Percentiles rank a stretch among this genome's conserved stretches.
Evolutionary conservation across 108 stramenopile genomes (phyloP).

Genomic region (Skeletonema menzelii): DNA sequence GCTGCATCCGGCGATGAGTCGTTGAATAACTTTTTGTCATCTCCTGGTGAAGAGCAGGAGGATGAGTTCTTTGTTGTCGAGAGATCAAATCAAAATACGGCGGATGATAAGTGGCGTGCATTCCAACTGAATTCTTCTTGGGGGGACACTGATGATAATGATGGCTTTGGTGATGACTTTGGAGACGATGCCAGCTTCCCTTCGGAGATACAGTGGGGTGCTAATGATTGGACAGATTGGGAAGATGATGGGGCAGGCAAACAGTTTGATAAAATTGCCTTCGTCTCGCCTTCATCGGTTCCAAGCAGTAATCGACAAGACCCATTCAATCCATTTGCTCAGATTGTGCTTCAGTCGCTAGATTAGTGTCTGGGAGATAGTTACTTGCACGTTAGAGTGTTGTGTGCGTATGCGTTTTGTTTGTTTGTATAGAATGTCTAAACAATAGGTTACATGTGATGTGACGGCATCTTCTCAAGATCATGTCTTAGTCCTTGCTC

Average conservation of each 20-base stretch:
- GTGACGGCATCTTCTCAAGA: too few relatives aligned
- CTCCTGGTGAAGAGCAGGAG: not conserved
- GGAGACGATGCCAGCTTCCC: constrained; percentile 1
- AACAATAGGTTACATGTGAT: not conserved
- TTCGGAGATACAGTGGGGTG: constrained; percentile 6
- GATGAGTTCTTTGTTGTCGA: constrained; percentile 33
- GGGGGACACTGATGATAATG: not conserved
- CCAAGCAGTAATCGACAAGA: constrained; percentile 3
- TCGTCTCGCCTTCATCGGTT: constrained; percentile 19
- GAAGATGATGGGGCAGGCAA: constrained; percentile 12
- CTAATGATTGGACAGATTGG: constrained; percentile 4
- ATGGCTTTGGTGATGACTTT: not conserved
- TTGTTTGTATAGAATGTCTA: not conserved
- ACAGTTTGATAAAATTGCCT: not conserved
- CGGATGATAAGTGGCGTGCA: constrained; percentile 23
- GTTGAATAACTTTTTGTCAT: not conserved
- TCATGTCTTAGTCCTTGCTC: too few relatives aligned
- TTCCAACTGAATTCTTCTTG: constrained; percentile 3
- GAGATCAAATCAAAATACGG: not conserved
- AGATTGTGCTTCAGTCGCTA: not conserved
- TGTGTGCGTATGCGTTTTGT: not conserved
- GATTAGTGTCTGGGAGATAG: not conserved
- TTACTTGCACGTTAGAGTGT: not conserved
- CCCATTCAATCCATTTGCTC: constrained; percentile 3
- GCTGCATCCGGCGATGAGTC: constrained; percentile 9